Evolutionary conservation across 2,329 filamentous ascomycete genomes (phyloP), one percentile per base, ranked within the genome.

Genomic region (Fusarium albidum): DNA sequence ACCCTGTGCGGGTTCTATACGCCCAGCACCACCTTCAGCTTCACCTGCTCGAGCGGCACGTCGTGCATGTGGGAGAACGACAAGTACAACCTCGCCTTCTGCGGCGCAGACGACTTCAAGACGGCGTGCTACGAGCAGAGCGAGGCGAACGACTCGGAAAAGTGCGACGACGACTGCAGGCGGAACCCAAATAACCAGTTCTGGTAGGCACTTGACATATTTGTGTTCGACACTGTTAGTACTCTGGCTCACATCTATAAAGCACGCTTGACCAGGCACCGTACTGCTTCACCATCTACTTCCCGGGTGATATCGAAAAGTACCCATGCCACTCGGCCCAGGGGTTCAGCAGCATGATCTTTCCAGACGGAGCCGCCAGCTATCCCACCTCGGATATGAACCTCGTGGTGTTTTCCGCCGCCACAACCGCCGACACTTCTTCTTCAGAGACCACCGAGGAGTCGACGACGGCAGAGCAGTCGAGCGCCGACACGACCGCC

Each of bases 61-160:
- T 52, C 15, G 10, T 61, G 58, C 28, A 45, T 61, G 45, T 61
- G 52, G 21, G 58, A 61, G 25, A 48, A 57, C 10, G 32, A 51
- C 15, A 61, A 58, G 49, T 61, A 55, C 53, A 61, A 61, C 29
- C 14, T 55, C 32, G 49, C 34, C 3, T 61, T 61, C 29, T 61
- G 58, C 15, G 48, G 44, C 3, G 37, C 17, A 10, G 28, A n/a
- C 7, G 45, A 47, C 9, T 47, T 61, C 15, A 50, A 38, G 32
- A 60, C 57, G 12, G 41, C 28, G 9, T 61, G 58, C 21, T 21
- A 58, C 15, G 44, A 34, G 13, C 47, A 32, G n/a, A 28, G 6
- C 11, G 57, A 61, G 9, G 38, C 53, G 0, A 10, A 38, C 48
- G 40, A 61, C 21, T 17, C 32, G 8, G 18, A 42, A 0, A 61